A percentile compares a stretch with the other conserved stretches of the same genome.
phyloP scores from a whole-genome alignment of 73 alveolate species.

The Paramecium pentaurelia region DNA sequence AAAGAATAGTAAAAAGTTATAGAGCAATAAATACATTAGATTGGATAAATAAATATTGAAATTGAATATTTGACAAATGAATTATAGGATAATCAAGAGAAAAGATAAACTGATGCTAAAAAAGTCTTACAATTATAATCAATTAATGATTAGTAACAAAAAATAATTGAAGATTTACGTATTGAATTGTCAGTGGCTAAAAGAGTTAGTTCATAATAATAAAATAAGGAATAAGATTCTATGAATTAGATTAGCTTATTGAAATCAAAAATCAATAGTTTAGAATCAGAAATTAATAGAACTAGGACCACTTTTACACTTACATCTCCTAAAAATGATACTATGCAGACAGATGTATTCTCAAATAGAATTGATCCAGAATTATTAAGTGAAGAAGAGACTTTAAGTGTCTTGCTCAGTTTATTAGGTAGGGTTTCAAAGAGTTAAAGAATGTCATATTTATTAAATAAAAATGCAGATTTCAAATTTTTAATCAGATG shows the following conservation, averaged over 20 bases:
- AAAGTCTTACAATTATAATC: background rate
- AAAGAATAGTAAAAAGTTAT: background rate
- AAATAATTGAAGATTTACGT: background rate
- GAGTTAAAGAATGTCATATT: conserved; percentile 18
- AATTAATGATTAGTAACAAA: background rate
- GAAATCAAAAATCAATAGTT: background rate
- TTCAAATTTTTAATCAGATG: background rate
- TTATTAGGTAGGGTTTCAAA: background rate
- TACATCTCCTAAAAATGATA: background rate
- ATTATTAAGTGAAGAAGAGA: conserved; percentile 39
- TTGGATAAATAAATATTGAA: conserved; percentile 6
- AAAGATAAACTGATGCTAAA: background rate
- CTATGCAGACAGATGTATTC: background rate
- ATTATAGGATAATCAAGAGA: background rate
- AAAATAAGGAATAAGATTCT: background rate
- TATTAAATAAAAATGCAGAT: conserved; percentile 17
- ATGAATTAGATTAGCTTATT: background rate
- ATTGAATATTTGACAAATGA: conserved; percentile 31
- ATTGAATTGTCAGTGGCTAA: background rate
- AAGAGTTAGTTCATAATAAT: background rate
- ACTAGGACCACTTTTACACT: background rate
- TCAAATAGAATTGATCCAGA: conserved; percentile 34
- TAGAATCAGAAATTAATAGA: background rate
- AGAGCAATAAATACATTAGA: background rate
- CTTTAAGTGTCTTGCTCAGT: background rate